Conservation (phyloP, 208 protist genomes). For the Vickermania ingenoplastis region DNA sequence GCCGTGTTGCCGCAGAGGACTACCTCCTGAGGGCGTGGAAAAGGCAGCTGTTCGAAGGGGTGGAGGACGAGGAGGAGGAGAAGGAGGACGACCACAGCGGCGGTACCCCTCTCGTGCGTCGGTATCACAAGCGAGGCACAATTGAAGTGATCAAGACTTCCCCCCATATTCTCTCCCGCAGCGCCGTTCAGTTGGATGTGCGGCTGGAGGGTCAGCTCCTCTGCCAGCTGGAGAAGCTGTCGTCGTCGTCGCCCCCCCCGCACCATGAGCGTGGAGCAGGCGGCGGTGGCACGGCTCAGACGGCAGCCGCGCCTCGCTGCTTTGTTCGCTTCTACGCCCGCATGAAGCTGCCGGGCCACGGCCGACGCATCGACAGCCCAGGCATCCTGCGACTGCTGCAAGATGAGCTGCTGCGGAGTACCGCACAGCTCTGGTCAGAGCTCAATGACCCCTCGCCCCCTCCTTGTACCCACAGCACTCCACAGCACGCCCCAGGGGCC, state of each 20-base stretch:
- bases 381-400: slow-evolving; percentile 38
- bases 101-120: background rate
- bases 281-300: slow-evolving; percentile 3
- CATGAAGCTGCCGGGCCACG: slow-evolving; percentile 84
- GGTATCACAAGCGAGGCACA: slow-evolving; percentile 12
- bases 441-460: slow-evolving; percentile 8
- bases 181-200: slow-evolving; percentile 41
- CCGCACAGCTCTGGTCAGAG: slow-evolving; percentile 1
- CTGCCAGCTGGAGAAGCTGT: too few relatives aligned
- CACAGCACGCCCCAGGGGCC: slow-evolving; percentile 12
- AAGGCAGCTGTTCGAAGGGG: background rate
- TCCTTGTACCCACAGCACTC: slow-evolving; percentile 8
- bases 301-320: background rate
- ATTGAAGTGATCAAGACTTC: slow-evolving; percentile 63
- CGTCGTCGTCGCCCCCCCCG: background rate
- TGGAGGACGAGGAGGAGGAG: background rate
- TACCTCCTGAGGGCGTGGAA: background rate
- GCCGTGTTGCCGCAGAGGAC: slow-evolving; percentile 1
- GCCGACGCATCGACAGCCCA: slow-evolving; percentile 58
- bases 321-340: slow-evolving; percentile 58
- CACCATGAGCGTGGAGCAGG: background rate
- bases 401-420: slow-evolving; percentile 17
- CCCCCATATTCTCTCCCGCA: slow-evolving; percentile 85
- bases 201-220: too few relatives aligned
- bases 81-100: background rate